Conservation (phyloP, 2,329 filamentous ascomycete species). For the Colletotrichum incanum region DNA sequence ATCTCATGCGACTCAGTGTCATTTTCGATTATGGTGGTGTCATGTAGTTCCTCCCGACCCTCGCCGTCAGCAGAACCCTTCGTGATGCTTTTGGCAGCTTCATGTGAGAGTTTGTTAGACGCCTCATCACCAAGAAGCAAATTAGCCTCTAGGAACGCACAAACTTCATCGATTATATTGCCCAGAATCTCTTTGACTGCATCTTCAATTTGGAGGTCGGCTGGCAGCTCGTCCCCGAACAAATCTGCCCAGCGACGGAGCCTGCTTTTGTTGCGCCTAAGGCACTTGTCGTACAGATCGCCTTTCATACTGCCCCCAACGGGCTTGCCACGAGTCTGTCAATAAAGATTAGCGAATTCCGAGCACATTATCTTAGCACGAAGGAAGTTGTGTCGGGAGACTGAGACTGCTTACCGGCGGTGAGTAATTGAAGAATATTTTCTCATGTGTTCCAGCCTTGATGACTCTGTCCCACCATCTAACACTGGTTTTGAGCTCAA, state of each 20-base stretch:
- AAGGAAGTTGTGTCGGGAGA: background rate
- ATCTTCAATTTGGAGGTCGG: slow-evolving; percentile 15
- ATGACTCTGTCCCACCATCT: slow-evolving; percentile 71
- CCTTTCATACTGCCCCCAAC: slow-evolving; percentile 22
- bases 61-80: background rate
- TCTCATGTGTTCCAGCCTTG: slow-evolving; percentile 51
- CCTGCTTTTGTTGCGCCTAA: slow-evolving; percentile 23
- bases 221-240: slow-evolving; percentile 38
- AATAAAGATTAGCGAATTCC: background rate
- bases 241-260: slow-evolving; percentile 28
- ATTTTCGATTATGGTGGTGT: background rate
- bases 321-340: slow-evolving; percentile 39
- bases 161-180: slow-evolving; percentile 5
- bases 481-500: slow-evolving; percentile 70
- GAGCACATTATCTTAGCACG: background rate
- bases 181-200: slow-evolving; percentile 8
- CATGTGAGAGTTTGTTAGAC: background rate
- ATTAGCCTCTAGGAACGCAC: background rate
- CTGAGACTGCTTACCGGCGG: slow-evolving; percentile 59
- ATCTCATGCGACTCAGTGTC: background rate
- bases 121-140: background rate
- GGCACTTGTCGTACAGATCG: slow-evolving; percentile 20
- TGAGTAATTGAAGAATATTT: slow-evolving; percentile 59
- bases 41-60: background rate
- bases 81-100: too few species aligned